These are phyloP conservation scores for Bidens hawaiensis DNA, from an alignment of 140 eudicot genomes.

Conservation along the genomic window DNA sequence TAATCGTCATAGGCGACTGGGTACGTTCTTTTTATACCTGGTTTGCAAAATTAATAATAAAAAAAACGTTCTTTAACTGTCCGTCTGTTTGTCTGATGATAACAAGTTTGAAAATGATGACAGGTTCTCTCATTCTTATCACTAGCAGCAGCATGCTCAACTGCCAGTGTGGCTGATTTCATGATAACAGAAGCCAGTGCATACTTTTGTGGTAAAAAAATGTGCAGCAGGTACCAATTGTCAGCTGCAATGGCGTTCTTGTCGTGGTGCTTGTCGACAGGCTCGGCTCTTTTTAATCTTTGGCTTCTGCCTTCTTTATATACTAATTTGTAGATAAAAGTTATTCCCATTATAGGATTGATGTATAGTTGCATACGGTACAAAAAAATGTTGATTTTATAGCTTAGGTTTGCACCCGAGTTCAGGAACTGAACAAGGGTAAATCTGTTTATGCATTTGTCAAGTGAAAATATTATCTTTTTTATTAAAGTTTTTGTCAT, in stretches of 20 bases:
- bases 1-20: conserved; percentile 82
- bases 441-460: neutral
- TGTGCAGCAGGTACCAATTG: conserved; percentile 76
- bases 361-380: conserved; percentile 20
- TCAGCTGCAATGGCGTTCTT: conserved; percentile 94
- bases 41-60: neutral
- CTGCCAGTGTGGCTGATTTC: conserved; percentile 75
- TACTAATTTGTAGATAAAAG: conserved; percentile 21
- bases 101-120: neutral
- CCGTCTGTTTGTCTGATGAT: neutral
- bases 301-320: conserved; percentile 78
- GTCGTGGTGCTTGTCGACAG: conserved; percentile 75
- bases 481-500: neutral
- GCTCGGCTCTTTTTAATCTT: conserved; percentile 82
- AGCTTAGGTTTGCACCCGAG: conserved; percentile 13
- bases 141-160: conserved; percentile 89
- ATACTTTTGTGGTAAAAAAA: conserved; percentile 41
- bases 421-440: conserved; percentile 25
- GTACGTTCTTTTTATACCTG: conserved; percentile 26
- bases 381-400: conserved; percentile 13
- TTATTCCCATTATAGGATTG: neutral
- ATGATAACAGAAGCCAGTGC: conserved; percentile 51
- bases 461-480: neutral
- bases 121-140: conserved; percentile 83
- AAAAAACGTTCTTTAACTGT: neutral